A percentile compares a stretch with the other conserved stretches of the same genome.
Evolutionary conservation across 495 filamentous ascomycete genomes (phyloP).

Genomic region (Parachaetomium inaequale): DNA sequence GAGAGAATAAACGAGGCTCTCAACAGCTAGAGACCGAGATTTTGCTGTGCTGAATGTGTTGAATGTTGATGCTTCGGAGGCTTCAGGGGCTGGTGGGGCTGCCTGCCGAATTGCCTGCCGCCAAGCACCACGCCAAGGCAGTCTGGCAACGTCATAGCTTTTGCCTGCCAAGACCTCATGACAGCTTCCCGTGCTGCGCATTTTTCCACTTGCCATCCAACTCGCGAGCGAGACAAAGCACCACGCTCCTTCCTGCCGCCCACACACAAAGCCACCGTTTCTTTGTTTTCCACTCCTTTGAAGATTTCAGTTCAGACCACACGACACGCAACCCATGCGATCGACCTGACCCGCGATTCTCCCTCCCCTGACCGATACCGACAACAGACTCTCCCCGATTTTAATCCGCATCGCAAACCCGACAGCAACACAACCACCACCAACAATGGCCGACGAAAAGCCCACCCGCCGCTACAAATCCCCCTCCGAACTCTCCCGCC

Average conservation of each 20-base stretch:
- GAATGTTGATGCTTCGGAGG: too few relatives aligned
- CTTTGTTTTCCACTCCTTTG: neutral
- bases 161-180: constrained; percentile 7
- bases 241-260: neutral
- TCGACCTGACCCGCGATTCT: neutral
- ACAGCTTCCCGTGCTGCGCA: neutral
- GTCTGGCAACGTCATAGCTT: constrained; percentile 18
- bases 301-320: neutral
- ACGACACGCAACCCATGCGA: neutral
- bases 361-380: neutral
- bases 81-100: neutral
- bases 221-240: neutral
- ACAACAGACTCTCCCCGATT: neutral
- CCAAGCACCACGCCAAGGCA: neutral
- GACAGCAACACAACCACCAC: neutral
- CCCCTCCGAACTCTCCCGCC: constrained; percentile 12
- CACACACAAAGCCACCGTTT: neutral
- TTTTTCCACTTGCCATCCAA: neutral
- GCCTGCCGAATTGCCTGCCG: neutral
- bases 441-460: neutral
- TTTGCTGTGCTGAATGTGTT: neutral
- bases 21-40: neutral
- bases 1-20: constrained; percentile 1
- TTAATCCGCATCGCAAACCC: neutral
- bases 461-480: constrained; percentile 13